phyloP scores from a whole-genome alignment of 345 rosid genomes.

The Rhodomyrtus tomentosa region DNA sequence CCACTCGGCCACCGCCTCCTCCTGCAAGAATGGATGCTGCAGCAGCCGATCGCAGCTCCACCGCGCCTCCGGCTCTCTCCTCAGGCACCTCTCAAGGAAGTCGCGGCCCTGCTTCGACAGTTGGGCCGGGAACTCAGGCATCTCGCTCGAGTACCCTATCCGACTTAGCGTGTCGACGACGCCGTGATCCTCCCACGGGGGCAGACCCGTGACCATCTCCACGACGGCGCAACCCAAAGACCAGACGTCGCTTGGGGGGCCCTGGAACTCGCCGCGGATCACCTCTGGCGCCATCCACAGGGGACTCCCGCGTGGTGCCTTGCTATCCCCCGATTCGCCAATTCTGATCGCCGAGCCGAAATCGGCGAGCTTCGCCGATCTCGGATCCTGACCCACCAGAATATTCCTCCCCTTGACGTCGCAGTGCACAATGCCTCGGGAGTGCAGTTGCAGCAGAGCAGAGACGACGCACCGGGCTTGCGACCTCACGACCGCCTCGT shows the following conservation, averaged over 20 bases:
- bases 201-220: conserved; percentile 68
- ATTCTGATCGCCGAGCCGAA: conserved; percentile 50
- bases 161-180: conserved; percentile 31
- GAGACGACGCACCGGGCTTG: conserved; percentile 44
- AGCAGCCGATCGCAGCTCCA: conserved; percentile 74
- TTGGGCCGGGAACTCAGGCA: conserved; percentile 33
- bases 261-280: conserved; percentile 49
- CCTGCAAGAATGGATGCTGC: conserved; percentile 43
- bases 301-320: conserved; percentile 68
- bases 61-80: conserved; percentile 32
- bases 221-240: conserved; percentile 63
- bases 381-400: conserved; percentile 21
- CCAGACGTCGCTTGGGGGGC: conserved; percentile 82
- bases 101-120: conserved; percentile 45
- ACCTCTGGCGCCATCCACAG: conserved; percentile 97
- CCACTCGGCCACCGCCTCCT: conserved; percentile 4
- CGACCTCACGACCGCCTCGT: conserved; percentile 28
- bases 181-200: conserved; percentile 64
- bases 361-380: conserved; percentile 54
- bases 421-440: conserved; percentile 56
- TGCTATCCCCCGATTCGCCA: neutral
- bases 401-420: conserved; percentile 67
- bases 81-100: conserved; percentile 51
- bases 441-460: conserved; percentile 44
- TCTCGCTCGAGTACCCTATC: conserved; percentile 43